Base-by-base conservation (phyloP, 2,329 filamentous ascomycete genomes). In the Chaetomium globosum region DNA sequence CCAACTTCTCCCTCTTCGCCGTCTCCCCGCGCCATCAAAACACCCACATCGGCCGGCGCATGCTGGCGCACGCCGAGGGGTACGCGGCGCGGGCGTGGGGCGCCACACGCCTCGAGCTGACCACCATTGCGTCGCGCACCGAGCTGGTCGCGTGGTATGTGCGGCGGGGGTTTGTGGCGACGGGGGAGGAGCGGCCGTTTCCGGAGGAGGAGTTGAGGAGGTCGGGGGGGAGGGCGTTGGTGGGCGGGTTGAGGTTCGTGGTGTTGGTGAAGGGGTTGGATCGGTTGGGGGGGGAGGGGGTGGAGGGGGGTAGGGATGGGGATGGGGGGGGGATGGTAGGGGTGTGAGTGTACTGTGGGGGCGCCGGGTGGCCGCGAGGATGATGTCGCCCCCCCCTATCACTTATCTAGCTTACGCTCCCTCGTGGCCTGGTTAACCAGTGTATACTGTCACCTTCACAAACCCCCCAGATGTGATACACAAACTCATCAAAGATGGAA, bases 1-100 rank as follows among this genome's bases (percentile, higher is more conserved):
- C 75, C 21, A 80, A 82, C 71, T 81, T 83, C 59, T 80, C 80
- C 59, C 75, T 83, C 43, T 81, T 84, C 23, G 81, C 81, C 49
- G 81, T 84, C 0, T 84, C 28, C 80, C 81, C 49, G 80, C 83
- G 0, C 1, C 39, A 19, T 8, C 56, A 59, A 13, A 23, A 23
- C 8, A 19, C 23, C 10, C 39, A 39, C 16, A 31, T 59, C 28
- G 56, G 56, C 16, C 39, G 43, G 6, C 28, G 8, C 23, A 19
- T 59, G 56, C 28, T 59, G 23, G 33, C 33, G 1, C 70, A 75
- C 46, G 81, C 80, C 0, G 82, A 83, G 71, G 68, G 65, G 12
- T 76, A 77, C 67, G 77, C 76, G 0, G 72, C 69, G 33, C 63
- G 71, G 53, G 68, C 68, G 55, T 78, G 77, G 73, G 76, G 75